phyloP scores from a whole-genome alignment of 176 grass and related monocot species.

The Neostapfia colusana region DNA sequence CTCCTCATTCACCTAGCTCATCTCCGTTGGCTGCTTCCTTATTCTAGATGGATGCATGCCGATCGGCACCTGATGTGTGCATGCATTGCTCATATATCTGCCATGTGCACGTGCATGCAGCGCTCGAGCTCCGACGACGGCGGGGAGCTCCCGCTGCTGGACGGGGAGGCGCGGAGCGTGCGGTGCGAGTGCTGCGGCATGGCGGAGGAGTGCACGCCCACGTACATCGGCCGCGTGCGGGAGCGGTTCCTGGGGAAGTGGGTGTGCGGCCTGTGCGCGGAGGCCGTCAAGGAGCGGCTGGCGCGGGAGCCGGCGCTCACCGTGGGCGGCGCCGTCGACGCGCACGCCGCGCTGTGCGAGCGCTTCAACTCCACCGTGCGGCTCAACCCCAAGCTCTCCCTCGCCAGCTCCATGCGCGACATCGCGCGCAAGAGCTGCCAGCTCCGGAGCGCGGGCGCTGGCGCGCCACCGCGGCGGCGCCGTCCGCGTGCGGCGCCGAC shows the following conservation, averaged over 20 bases:
- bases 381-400: conserved; percentile 79
- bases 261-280: conserved; percentile 83
- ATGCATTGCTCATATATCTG: neutral
- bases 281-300: conserved; percentile 79
- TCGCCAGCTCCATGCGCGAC: conserved; percentile 84
- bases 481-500: conserved; percentile 23
- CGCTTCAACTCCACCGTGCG: conserved; percentile 75
- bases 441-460: conserved; percentile 24
- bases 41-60: neutral
- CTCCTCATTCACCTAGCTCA: too few relatives aligned
- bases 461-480: neutral
- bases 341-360: conserved; percentile 57
- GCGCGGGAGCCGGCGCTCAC: conserved; percentile 46
- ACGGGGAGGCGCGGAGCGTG: conserved; percentile 48
- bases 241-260: conserved; percentile 75
- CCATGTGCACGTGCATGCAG: conserved; percentile 9
- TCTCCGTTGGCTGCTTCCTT: neutral
- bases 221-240: conserved; percentile 68
- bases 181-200: conserved; percentile 90
- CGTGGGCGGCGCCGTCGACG: conserved; percentile 54
- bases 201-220: conserved; percentile 84
- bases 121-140: conserved; percentile 32
- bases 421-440: conserved; percentile 74
- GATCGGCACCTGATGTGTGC: neutral
- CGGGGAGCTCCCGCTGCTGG: neutral